These are phyloP conservation scores for Aspergillus sp. DNA, from an alignment of 2,329 filamentous ascomycete species.

Conservation along the genomic window DNA sequence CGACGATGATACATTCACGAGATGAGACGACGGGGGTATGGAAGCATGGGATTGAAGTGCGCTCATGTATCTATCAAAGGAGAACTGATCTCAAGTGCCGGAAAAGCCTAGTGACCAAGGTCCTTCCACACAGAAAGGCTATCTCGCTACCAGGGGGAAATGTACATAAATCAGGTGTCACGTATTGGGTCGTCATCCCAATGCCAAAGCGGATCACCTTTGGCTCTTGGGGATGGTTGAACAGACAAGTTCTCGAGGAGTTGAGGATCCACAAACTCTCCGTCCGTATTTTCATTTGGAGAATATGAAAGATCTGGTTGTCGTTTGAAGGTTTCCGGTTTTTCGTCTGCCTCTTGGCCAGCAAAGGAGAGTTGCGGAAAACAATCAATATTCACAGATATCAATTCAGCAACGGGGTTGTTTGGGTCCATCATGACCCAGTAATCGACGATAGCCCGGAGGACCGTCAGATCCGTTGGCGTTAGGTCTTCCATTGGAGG, in stretches of 20 bases:
- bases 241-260: too few species aligned
- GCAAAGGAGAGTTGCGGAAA: neutral
- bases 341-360: neutral
- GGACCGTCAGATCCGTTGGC: constrained; percentile 12
- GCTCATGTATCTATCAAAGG: neutral
- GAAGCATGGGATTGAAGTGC: neutral
- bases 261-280: too few species aligned
- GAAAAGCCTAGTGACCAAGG: neutral
- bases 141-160: neutral
- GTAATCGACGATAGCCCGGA: constrained; percentile 16
- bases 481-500: constrained; percentile 16
- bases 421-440: constrained; percentile 22
- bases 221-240: too few species aligned
- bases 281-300: too few species aligned
- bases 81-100: neutral
- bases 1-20: neutral
- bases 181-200: too few species aligned
- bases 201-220: too few species aligned
- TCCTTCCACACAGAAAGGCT: neutral
- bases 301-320: neutral
- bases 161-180: neutral
- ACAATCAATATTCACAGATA: constrained; percentile 2
- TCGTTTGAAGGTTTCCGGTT: too few species aligned
- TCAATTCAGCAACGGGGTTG: constrained; percentile 15
- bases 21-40: neutral